phyloP scores from a whole-genome alignment of 768 basidiomycete genomes.

The Lactifluus subvellereus region DNA sequence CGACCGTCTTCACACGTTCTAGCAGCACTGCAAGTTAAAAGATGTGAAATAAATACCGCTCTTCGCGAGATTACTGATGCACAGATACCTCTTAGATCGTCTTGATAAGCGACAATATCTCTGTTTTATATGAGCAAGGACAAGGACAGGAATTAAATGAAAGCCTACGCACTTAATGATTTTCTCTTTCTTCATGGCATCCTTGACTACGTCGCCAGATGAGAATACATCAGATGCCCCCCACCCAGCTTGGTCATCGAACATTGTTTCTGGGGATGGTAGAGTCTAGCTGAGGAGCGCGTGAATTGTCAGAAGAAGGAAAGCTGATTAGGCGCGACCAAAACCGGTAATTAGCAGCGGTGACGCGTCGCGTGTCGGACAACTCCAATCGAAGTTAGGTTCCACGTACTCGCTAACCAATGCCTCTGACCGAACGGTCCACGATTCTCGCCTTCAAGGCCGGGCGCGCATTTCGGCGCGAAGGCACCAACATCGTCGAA shows the following conservation, averaged over 20 bases:
- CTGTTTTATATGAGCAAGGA: slow-evolving; percentile 35
- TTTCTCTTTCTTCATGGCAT: slow-evolving; percentile 72
- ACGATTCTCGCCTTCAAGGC: slow-evolving; percentile 52
- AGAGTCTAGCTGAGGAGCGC: not conserved
- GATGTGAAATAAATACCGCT: not conserved
- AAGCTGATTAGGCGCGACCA: not conserved
- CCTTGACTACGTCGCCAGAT: slow-evolving; percentile 61
- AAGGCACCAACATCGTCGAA: slow-evolving; percentile 62
- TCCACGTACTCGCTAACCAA: not conserved
- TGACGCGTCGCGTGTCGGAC: slow-evolving; percentile 14
- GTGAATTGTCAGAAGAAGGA: not conserved
- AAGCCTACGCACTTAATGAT: slow-evolving; percentile 56
- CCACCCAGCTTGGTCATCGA: slow-evolving; percentile 23
- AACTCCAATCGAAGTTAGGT: not conserved
- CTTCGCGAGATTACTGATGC: not conserved
- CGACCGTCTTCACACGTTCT: slow-evolving; percentile 58
- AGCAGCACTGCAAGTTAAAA: slow-evolving; percentile 48
- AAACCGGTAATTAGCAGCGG: slow-evolving; percentile 5
- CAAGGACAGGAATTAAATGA: not conserved
- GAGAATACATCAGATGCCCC: slow-evolving; percentile 32
- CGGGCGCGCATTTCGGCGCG: slow-evolving; percentile 67
- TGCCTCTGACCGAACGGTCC: slow-evolving; percentile 20
- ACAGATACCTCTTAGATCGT: slow-evolving; percentile 62
- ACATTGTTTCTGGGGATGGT: slow-evolving; percentile 2
- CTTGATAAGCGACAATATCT: slow-evolving; percentile 69